Evolutionary conservation across 345 rosid species (phyloP).

Genomic region (Salix suchowensis): DNA sequence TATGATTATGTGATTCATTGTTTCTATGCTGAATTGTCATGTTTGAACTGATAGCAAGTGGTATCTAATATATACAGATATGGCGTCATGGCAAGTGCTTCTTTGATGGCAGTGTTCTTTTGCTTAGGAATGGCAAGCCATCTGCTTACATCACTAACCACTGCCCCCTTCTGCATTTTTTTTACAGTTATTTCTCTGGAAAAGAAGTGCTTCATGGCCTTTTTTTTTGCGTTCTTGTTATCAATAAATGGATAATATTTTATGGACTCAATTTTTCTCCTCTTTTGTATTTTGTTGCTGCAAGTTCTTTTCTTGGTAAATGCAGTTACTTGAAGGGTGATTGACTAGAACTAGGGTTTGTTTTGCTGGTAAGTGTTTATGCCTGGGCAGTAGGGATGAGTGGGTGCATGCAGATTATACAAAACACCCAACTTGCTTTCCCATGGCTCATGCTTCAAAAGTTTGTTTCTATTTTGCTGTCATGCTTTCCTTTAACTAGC

Average conservation of each 20-base stretch:
- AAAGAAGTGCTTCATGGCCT: neutral
- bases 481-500: neutral
- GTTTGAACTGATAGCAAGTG: constrained; percentile 25
- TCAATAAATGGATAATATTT: neutral
- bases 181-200: constrained; percentile 5
- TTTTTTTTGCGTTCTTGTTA: neutral
- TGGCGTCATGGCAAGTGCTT: constrained; percentile 19
- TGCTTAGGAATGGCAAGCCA: constrained; percentile 14
- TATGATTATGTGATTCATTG: neutral
- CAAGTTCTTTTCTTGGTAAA: neutral
- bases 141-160: neutral
- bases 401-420: neutral
- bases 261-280: neutral
- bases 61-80: constrained; percentile 26
- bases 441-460: neutral
- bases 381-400: neutral
- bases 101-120: constrained; percentile 13
- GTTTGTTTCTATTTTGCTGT: neutral
- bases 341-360: constrained; percentile 6
- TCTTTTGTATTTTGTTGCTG: neutral
- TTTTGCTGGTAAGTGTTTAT: neutral
- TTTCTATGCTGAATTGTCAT: neutral
- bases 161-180: neutral
- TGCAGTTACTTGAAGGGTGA: neutral
- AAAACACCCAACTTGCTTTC: neutral